These are phyloP conservation scores for Pholiota microspora DNA, from an alignment of 768 basidiomycete species.

Conservation along the genomic window DNA sequence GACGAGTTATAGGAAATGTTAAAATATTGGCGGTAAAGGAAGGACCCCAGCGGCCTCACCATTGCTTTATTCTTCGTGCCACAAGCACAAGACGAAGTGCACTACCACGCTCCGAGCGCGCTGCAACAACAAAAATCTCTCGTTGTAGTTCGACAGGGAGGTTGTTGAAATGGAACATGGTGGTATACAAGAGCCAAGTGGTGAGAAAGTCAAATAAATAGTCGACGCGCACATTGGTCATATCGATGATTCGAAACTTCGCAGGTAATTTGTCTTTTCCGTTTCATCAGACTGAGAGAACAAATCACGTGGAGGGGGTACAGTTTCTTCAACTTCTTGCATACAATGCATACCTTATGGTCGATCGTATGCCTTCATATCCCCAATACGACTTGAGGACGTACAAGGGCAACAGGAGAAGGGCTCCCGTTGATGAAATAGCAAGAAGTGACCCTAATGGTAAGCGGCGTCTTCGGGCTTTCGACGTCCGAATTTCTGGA, in stretches of 20 bases:
- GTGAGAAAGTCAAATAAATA: slow-evolving; percentile 21
- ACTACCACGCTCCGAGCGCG: slow-evolving; percentile 22
- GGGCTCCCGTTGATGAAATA: slow-evolving; percentile 4
- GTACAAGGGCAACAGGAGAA: neutral
- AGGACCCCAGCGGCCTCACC: slow-evolving; percentile 25
- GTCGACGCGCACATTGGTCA: slow-evolving; percentile 22
- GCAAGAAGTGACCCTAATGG: slow-evolving; percentile 4
- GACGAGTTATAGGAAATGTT: neutral
- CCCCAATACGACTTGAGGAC: neutral
- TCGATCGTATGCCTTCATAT: slow-evolving; percentile 13
- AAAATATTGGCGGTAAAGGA: slow-evolving; percentile 4
- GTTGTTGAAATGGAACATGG: slow-evolving; percentile 25
- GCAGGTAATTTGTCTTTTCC: slow-evolving; percentile 22
- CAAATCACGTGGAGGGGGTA: slow-evolving; percentile 28
- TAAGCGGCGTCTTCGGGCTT: slow-evolving; percentile 10
- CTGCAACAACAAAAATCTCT: slow-evolving; percentile 35
- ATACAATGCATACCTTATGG: slow-evolving; percentile 19
- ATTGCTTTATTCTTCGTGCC: slow-evolving; percentile 30
- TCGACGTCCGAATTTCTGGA: neutral
- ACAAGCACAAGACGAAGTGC: slow-evolving; percentile 33
- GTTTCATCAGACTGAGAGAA: slow-evolving; percentile 15
- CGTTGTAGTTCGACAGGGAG: slow-evolving; percentile 41
- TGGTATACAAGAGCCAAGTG: slow-evolving; percentile 17
- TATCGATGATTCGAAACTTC: slow-evolving; percentile 22
- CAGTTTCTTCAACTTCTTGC: slow-evolving; percentile 4